Evolutionary conservation across 495 filamentous ascomycete species (phyloP).

Genomic region (Gamarada debralockiae): DNA sequence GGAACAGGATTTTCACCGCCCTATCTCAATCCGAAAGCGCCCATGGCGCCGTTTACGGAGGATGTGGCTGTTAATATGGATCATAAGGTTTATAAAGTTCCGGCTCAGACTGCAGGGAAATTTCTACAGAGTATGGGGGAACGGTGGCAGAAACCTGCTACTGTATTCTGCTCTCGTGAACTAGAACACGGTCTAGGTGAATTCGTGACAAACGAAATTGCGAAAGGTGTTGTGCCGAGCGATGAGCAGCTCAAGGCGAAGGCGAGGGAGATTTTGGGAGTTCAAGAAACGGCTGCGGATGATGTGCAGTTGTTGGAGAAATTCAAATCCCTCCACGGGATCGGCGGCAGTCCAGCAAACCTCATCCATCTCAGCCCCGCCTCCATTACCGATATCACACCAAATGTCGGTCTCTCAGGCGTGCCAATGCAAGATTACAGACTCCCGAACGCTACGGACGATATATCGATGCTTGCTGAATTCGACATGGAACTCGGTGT

Average conservation of each 20-base stretch:
- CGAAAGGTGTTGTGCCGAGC: conserved; percentile 28
- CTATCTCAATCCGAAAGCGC: conserved; percentile 16
- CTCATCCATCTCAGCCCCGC: background rate
- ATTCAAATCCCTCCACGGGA: conserved; percentile 35
- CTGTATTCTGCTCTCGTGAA: conserved; percentile 49
- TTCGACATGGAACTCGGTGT: background rate
- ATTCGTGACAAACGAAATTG: conserved; percentile 33
- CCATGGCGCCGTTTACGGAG: conserved; percentile 29
- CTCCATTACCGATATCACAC: background rate
- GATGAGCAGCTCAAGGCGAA: conserved; percentile 35
- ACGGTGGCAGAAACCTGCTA: conserved; percentile 35
- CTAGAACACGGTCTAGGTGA: conserved; percentile 41
- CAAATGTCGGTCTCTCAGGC: background rate
- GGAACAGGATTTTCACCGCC: conserved; percentile 48
- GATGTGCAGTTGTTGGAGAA: conserved; percentile 41
- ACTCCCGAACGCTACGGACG: background rate
- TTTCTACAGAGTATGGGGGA: conserved; percentile 32
- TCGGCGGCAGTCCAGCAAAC: background rate
- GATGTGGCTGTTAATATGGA: conserved; percentile 28
- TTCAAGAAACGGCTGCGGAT: conserved; percentile 40
- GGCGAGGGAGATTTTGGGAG: conserved; percentile 40
- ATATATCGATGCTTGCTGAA: background rate
- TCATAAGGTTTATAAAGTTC: conserved; percentile 32
- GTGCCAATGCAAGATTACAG: background rate
- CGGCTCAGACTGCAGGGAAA: conserved; percentile 33